Evolutionary conservation across 371 early-diverging fungal genomes (phyloP).

Genomic region (Capniomyces stellatus): DNA sequence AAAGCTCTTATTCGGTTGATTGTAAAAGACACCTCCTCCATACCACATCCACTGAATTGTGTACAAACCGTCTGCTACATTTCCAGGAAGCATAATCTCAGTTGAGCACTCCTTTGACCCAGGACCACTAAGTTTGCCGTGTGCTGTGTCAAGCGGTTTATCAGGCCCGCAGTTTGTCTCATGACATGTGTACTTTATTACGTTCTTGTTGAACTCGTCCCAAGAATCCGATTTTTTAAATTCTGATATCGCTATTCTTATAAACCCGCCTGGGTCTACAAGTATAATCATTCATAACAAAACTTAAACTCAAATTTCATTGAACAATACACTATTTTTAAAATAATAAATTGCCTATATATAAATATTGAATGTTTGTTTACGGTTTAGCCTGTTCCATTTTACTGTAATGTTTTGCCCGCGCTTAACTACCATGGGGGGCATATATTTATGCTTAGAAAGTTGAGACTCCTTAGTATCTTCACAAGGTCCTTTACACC

Average conservation of each 20-base stretch:
- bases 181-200: constrained; percentile 32
- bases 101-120: constrained; percentile 28
- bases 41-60: constrained; percentile 44
- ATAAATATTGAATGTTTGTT: too few relatives aligned
- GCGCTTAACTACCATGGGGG: constrained; percentile 24
- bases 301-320: too few relatives aligned
- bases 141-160: constrained; percentile 13
- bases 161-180: constrained; percentile 32
- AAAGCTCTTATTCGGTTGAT: constrained; percentile 27
- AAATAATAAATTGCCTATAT: too few relatives aligned
- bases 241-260: constrained; percentile 32
- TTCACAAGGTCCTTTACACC: constrained; percentile 39
- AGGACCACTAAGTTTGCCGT: constrained; percentile 25
- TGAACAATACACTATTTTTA: too few relatives aligned
- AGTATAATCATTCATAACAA: too few relatives aligned
- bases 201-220: constrained; percentile 28
- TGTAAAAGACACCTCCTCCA: constrained; percentile 35
- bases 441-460: constrained; percentile 24
- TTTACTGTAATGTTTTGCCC: constrained; percentile 27
- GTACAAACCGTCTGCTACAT: constrained; percentile 29
- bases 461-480: constrained; percentile 19
- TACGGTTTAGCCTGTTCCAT: constrained; percentile 38
- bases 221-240: constrained; percentile 31
- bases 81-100: constrained; percentile 28
- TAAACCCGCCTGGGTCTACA: constrained; percentile 43